Evolutionary conservation across 768 basidiomycete genomes (phyloP).

Genomic region (Russula olivacea): DNA sequence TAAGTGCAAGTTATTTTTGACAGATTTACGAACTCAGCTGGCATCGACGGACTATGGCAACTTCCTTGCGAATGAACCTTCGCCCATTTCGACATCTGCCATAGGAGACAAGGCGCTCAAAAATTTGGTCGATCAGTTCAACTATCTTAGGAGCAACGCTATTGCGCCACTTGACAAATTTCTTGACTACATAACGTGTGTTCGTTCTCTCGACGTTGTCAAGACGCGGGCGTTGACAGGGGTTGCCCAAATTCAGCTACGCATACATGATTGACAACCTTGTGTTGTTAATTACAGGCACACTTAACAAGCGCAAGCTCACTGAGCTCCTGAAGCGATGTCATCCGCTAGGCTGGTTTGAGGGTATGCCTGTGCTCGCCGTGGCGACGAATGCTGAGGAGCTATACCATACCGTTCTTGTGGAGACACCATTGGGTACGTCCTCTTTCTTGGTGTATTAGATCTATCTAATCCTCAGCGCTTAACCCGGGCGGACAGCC

Average conservation of each 20-base stretch:
- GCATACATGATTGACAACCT: constrained; percentile 99
- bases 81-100: constrained; percentile 87
- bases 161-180: constrained; percentile 89
- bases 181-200: constrained; percentile 96
- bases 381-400: constrained; percentile 99
- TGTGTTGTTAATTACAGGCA: constrained; percentile 93
- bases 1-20: not conserved
- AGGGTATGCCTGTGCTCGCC: constrained; percentile 98
- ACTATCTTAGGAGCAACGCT: constrained; percentile 85
- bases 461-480: not conserved
- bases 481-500: constrained; percentile 39
- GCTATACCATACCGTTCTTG: constrained; percentile 91
- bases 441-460: constrained; percentile 15
- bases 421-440: constrained; percentile 95
- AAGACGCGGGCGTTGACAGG: constrained; percentile 4
- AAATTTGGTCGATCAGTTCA: constrained; percentile 94
- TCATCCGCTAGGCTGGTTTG: constrained; percentile 94
- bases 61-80: constrained; percentile 94
- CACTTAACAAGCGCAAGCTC: constrained; percentile 93
- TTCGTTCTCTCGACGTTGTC: constrained; percentile 20
- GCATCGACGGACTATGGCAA: constrained; percentile 97
- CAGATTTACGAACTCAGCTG: constrained; percentile 93
- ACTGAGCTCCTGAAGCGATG: constrained; percentile 95
- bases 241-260: constrained; percentile 49
- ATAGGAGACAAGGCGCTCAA: constrained; percentile 97